phyloP scores from a whole-genome alignment of 2,329 filamentous ascomycete species.

The Ceratocystis variospora region DNA sequence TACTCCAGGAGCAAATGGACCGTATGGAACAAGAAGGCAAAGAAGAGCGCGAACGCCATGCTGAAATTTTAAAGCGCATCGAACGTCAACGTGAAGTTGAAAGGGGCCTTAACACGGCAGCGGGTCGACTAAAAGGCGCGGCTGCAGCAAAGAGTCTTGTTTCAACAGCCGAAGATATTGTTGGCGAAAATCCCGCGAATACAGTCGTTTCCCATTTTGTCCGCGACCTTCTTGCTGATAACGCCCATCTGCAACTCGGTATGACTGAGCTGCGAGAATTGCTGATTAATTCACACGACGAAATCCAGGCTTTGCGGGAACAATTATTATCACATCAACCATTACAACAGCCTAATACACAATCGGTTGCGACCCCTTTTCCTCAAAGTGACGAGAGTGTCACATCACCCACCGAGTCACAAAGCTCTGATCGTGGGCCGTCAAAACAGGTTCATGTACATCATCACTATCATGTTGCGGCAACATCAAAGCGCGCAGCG shows the following conservation, averaged over 20 bases:
- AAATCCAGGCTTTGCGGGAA: slow-evolving; percentile 75
- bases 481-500: slow-evolving; percentile 39
- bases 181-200: slow-evolving; percentile 24
- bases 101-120: slow-evolving; percentile 64
- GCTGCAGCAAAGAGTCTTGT: slow-evolving; percentile 53
- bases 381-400: background rate
- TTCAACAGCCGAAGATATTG: background rate
- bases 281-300: slow-evolving; percentile 81
- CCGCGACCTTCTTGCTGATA: slow-evolving; percentile 87
- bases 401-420: slow-evolving; percentile 22
- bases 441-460: slow-evolving; percentile 81
- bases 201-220: slow-evolving; percentile 88
- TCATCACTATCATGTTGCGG: slow-evolving; percentile 73
- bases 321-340: slow-evolving; percentile 71
- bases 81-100: slow-evolving; percentile 73
- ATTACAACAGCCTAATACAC: background rate
- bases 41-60: slow-evolving; percentile 68
- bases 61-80: slow-evolving; percentile 68
- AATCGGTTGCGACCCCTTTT: background rate
- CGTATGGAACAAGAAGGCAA: slow-evolving; percentile 71
- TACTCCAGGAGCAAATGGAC: slow-evolving; percentile 78
- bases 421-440: slow-evolving; percentile 24
- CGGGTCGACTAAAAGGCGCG: slow-evolving; percentile 66
- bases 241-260: slow-evolving; percentile 81
- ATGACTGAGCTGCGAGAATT: slow-evolving; percentile 85